Evolutionary conservation across 305 asterid genomes (phyloP), one percentile per base, ranked within the genome.

Genomic region (Solanum hybrid): DNA sequence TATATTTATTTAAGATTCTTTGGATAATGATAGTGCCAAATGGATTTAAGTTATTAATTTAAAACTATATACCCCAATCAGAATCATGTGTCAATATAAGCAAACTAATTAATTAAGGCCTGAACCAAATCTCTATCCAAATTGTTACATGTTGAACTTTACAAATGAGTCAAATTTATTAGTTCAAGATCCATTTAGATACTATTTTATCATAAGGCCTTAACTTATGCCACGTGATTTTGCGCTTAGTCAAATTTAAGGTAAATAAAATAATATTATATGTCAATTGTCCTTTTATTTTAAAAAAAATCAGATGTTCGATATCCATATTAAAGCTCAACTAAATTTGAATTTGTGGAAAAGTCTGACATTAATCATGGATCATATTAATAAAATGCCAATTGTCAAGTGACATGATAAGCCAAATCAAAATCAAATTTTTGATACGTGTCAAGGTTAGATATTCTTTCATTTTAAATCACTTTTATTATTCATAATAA

Each of bases 271-370:
- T 35, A 5, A 35, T 13, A 61, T 61, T 3, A 61, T 16, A 18
- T 34, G 1, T 78, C 5, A 11, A 11, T 61, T 61, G 0, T 20
- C 8, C 8, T 57, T 61, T 61, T 61, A 1, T 34, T 42, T 13
- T 0, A 1, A 12, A 40, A 39, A 40, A 4, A 57, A 61, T 61
- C 0, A 22, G 0, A 2, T 1, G 1, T 61, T 61, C 0, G 11
- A 61, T 61, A 61, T 61, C 1, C 3, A 61, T 0, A 61, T 61
- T 61, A 61, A 61, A 61, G 0, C 12, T 61, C 6, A 61, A 20
- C 0, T 20, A 61, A 61, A 61, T 61, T 61, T 61, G 3, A 61
- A 61, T 61, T 61, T 0, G 5, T 20, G 3, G 0, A 61, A 61
- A 20, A 57, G 0, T 57, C 5, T 57, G 2, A 57, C 5, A 57